Conservation (phyloP, 306 rosid genomes). For the Quercus alba region DNA sequence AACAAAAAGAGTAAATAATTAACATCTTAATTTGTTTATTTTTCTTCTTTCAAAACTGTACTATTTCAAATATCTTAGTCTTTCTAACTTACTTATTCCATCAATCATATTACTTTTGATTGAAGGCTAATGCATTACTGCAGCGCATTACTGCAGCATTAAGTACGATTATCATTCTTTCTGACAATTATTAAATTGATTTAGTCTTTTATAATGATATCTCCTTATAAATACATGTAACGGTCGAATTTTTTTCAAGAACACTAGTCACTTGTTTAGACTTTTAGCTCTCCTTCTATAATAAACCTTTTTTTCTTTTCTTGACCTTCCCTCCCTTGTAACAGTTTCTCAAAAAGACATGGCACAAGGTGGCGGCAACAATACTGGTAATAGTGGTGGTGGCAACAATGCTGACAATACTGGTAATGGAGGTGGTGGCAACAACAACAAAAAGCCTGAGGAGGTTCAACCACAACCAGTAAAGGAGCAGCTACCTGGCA, state of each 20-base stretch:
- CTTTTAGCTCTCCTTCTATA: background rate
- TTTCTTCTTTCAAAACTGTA: too few species aligned
- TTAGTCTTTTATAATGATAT: background rate
- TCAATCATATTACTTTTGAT: too few species aligned
- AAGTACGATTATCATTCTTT: background rate
- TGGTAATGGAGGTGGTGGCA: background rate
- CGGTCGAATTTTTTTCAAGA: background rate
- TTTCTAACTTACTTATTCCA: too few species aligned
- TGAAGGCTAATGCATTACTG: too few species aligned
- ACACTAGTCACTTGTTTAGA: background rate
- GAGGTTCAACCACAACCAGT: conserved; percentile 49
- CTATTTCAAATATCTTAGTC: too few species aligned
- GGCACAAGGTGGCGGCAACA: conserved; percentile 18
- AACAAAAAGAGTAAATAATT: too few species aligned
- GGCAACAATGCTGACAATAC: background rate
- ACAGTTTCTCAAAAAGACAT: conserved; percentile 8
- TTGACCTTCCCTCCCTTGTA: background rate
- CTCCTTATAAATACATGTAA: background rate
- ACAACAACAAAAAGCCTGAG: conserved; percentile 5
- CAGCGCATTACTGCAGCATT: background rate
- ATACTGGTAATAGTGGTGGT: background rate
- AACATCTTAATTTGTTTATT: too few species aligned
- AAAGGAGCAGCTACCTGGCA: conserved; percentile 67
- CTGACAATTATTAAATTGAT: background rate
- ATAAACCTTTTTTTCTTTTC: background rate